These are phyloP conservation scores for Mycogone perniciosa DNA, from an alignment of 2,329 filamentous ascomycete genomes.

Conservation along the genomic window DNA sequence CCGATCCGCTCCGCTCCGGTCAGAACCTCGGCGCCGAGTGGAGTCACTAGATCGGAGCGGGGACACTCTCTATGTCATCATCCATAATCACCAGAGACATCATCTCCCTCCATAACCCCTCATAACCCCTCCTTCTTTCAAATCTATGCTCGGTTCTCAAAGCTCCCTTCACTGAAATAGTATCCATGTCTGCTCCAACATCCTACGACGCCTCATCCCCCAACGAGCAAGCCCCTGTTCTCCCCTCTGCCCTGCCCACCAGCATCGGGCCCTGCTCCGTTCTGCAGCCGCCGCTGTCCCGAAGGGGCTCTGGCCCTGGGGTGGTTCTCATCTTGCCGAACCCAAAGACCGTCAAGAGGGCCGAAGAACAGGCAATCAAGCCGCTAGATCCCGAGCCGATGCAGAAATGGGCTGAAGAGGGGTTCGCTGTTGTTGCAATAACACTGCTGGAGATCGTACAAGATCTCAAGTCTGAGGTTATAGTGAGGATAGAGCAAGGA, in stretches of 20 bases:
- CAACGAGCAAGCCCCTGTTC: slow-evolving; percentile 12
- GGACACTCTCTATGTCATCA: neutral
- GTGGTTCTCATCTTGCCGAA: slow-evolving; percentile 24
- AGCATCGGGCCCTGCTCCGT: slow-evolving; percentile 4
- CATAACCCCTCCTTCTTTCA: neutral
- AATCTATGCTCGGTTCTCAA: neutral
- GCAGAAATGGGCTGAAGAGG: slow-evolving; percentile 33
- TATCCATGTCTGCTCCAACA: neutral
- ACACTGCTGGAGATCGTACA: neutral
- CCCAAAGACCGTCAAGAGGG: slow-evolving; percentile 1
- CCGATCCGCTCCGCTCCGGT: no score
- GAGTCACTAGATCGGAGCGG: no score
- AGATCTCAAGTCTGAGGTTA: slow-evolving; percentile 1
- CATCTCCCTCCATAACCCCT: neutral
- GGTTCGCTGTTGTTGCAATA: slow-evolving; percentile 25
- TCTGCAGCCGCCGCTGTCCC: slow-evolving; percentile 23
- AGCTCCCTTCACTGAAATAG: neutral
- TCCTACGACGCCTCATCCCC: slow-evolving; percentile 10
- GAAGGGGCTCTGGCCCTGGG: slow-evolving; percentile 28
- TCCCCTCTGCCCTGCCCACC: slow-evolving; percentile 7
- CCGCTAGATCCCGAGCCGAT: slow-evolving; percentile 19
- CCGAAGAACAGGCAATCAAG: slow-evolving; percentile 1
- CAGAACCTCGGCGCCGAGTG: no score
- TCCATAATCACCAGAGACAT: neutral
- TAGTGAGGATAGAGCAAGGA: slow-evolving; percentile 1